Base-by-base conservation (phyloP, 2,329 filamentous ascomycete genomes). In the Pseudopithomyces chartarum region DNA sequence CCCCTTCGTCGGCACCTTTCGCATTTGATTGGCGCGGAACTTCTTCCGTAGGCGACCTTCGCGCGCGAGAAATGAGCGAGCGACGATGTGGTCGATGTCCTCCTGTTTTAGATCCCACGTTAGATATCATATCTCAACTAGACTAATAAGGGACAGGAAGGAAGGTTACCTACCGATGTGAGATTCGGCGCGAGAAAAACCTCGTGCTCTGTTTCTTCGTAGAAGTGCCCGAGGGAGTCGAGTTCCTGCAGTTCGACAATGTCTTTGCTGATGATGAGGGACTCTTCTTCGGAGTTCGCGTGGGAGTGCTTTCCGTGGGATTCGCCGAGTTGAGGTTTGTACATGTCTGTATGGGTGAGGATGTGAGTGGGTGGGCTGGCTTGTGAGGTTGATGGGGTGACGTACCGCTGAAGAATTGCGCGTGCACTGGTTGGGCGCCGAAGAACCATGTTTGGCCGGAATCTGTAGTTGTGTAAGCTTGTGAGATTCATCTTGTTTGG, bases 381-480 rank as follows among this genome's bases (percentile, higher is more conserved):
- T 12, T 10, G 11, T 32, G 23, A 1, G 11, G 22, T 10, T 22
- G 10, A 11, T 23, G 15, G 10, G 12, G 22, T 6, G 29, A 55
- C 47, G 11, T 48, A 52, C 48, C 54, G 46, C 54, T 56, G 23
- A 56, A 56, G 29, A 56, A 56, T 19, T 56, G 54, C 7, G 54
- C 54, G 34, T 56, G 54, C 11, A 56, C 54, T 32, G 54, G 54
- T 34, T 56, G 47, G 3, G 39, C 40, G 6, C 47, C 42, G 29
- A 52, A 47, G 26, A 56, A 52, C 42, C 39, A 51, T 7, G 54
- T 52, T n/a, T 45, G 47, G 2, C 54, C 52, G 12, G 45, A 55
- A 3, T 23, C 52, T 54, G 15, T n/a, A 6, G 22, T 39, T 6
- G 17, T 33, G 10, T 20, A 19, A 12, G 19, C 22, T 8, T 15